A percentile compares a stretch with the other conserved stretches of the same genome.
phyloP scores from a whole-genome alignment of 2,329 filamentous ascomycete genomes.

The Calonectria henricotiae region DNA sequence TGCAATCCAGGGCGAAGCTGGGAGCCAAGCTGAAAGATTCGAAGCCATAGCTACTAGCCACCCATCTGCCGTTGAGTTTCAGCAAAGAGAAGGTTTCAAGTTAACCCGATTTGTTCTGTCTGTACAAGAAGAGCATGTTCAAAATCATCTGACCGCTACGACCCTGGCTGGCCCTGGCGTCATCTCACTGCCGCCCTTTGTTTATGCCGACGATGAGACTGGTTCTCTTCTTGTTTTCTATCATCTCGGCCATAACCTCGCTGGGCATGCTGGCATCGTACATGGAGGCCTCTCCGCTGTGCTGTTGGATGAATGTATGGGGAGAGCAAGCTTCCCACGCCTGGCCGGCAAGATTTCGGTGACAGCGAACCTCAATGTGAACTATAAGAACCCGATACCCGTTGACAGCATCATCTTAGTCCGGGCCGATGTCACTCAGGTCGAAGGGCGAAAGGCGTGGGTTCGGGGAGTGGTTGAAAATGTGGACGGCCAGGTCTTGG shows the following conservation, averaged over 20 bases:
- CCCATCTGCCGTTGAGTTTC: constrained; percentile 4
- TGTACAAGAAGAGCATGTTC: constrained; percentile 1
- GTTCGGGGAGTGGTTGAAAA: not conserved
- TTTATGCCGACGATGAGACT: constrained; percentile 7
- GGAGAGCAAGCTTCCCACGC: constrained; percentile 3
- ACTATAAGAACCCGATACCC: not conserved
- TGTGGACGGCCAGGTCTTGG: constrained; percentile 1
- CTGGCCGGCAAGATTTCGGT: constrained; percentile 8
- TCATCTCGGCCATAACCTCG: constrained; percentile 1
- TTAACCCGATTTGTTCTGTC: not conserved
- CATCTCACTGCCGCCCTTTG: constrained; percentile 2
- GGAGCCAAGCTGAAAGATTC: not conserved
- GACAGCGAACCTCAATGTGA: constrained; percentile 9
- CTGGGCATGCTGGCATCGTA: not conserved
- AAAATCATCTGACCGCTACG: not conserved
- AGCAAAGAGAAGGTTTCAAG: not conserved
- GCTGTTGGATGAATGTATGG: constrained; percentile 10
- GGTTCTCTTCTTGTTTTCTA: constrained; percentile 11
- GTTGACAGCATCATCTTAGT: not conserved
- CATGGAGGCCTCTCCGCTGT: constrained; percentile 6
- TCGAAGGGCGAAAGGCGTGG: constrained; percentile 12
- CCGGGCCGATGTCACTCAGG: not conserved
- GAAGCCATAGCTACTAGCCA: constrained; percentile 1
- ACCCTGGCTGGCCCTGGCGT: constrained; percentile 1
- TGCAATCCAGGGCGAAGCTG: not conserved